Evolutionary conservation across 805 yeast genomes (phyloP).

Genomic region (Candida maesae): DNA sequence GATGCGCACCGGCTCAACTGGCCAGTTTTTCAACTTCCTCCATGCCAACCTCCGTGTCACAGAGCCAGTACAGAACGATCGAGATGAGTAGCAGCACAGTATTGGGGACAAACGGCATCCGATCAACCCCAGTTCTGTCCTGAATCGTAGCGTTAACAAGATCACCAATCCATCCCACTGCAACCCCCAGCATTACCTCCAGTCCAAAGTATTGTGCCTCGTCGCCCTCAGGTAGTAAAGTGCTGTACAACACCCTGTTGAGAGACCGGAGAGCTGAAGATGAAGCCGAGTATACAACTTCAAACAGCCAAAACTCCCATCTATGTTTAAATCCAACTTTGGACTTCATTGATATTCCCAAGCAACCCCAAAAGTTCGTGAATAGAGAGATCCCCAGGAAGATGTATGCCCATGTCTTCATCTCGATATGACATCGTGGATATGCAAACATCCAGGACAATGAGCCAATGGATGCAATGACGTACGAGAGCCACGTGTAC

Average conservation of each 20-base stretch:
- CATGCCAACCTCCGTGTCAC: constrained; percentile 35
- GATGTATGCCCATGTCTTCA: constrained; percentile 36
- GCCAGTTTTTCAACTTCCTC: constrained; percentile 15
- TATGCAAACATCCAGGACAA: constrained; percentile 36
- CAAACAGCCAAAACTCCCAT: constrained; percentile 42
- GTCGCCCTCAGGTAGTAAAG: constrained; percentile 37
- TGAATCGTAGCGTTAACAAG: constrained; percentile 38
- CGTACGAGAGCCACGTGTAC: constrained; percentile 35
- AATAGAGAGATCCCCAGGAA: constrained; percentile 32
- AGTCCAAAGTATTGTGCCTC: constrained; percentile 42
- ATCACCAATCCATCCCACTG: constrained; percentile 40
- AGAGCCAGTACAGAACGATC: constrained; percentile 24
- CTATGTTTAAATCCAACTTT: constrained; percentile 38
- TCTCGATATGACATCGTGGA: constrained; percentile 24
- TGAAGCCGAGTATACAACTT: constrained; percentile 33
- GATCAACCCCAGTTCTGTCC: constrained; percentile 35
- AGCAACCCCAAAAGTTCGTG: constrained; percentile 37
- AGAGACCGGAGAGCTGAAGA: constrained; percentile 36
- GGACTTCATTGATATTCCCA: constrained; percentile 30
- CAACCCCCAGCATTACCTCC: constrained; percentile 37
- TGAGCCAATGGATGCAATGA: constrained; percentile 34
- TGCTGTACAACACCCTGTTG: constrained; percentile 35
- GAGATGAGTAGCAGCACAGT: constrained; percentile 30
- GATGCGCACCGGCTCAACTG: neutral
- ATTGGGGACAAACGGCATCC: constrained; percentile 37